These are phyloP conservation scores for Jamesozyma lodderae DNA, from an alignment of 805 yeast species.

Conservation along the genomic window DNA sequence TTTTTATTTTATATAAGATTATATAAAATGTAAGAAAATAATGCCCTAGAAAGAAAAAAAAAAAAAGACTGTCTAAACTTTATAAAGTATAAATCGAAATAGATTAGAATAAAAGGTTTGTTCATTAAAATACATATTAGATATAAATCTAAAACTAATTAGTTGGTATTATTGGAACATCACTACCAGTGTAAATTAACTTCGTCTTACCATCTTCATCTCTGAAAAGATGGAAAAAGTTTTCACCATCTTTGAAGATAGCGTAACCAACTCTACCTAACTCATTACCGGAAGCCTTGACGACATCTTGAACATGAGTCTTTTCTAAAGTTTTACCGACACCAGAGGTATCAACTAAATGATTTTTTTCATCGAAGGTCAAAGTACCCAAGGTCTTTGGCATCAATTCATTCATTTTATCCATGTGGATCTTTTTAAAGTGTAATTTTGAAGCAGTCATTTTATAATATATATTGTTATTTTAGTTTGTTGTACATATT, in stretches of 20 bases:
- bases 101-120: too few species aligned
- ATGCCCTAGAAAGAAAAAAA: background rate
- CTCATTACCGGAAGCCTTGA: constrained; percentile 10
- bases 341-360: constrained; percentile 23
- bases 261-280: constrained; percentile 23
- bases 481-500: too few species aligned
- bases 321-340: constrained; percentile 19
- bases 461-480: too few species aligned
- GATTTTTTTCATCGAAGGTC: constrained; percentile 22
- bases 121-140: too few species aligned
- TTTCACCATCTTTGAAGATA: constrained; percentile 14
- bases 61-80: too few species aligned
- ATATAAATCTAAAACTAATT: too few species aligned
- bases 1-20: too few species aligned
- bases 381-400: constrained; percentile 24
- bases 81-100: too few species aligned
- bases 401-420: background rate
- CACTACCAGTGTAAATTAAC: constrained; percentile 16
- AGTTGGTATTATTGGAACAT: too few species aligned
- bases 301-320: constrained; percentile 1
- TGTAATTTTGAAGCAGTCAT: background rate
- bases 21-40: background rate
- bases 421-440: background rate
- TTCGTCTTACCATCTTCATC: constrained; percentile 10
- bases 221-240: constrained; percentile 17